phyloP scores from a whole-genome alignment of 805 yeast genomes.

The Wickerhamomyces xylosicus region DNA sequence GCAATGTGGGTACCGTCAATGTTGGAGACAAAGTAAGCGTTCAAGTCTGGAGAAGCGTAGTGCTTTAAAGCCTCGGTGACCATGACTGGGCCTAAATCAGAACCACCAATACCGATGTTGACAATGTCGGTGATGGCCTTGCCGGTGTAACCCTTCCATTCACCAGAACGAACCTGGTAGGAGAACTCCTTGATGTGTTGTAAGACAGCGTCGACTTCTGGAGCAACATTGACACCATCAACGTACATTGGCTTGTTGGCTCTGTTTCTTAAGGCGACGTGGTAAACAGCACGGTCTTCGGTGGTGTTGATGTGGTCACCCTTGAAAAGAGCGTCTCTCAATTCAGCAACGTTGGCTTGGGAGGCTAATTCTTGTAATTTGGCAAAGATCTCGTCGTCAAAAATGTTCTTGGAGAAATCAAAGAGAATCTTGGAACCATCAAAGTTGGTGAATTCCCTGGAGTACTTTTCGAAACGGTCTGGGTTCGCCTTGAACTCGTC shows the following conservation, averaged over 20 bases:
- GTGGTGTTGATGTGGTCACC: constrained; percentile 95
- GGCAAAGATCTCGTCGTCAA: constrained; percentile 71
- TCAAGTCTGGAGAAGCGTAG: constrained; percentile 63
- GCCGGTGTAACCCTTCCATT: constrained; percentile 96
- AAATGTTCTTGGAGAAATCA: constrained; percentile 91
- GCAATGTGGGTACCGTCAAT: constrained; percentile 97
- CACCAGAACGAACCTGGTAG: constrained; percentile 81
- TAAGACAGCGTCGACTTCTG: constrained; percentile 85
- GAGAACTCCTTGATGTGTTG: constrained; percentile 96
- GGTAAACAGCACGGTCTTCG: constrained; percentile 95
- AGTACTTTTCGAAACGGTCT: constrained; percentile 63
- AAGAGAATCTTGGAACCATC: constrained; percentile 86
- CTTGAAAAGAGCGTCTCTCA: constrained; percentile 84
- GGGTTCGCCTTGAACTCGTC: constrained; percentile 72
- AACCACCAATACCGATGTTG: constrained; percentile 98
- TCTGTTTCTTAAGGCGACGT: constrained; percentile 93
- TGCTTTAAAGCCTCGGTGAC: constrained; percentile 96
- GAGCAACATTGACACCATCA: constrained; percentile 82
- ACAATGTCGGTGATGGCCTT: constrained; percentile 88
- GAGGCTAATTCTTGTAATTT: constrained; percentile 71
- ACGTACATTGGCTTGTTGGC: constrained; percentile 75
- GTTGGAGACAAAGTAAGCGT: constrained; percentile 92
- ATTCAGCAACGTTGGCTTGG: constrained; percentile 78
- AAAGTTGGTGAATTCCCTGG: constrained; percentile 70
- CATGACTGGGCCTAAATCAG: constrained; percentile 98